Evolutionary conservation across 2,329 filamentous ascomycete genomes (phyloP).

Genomic region (Anisogramma anomala): DNA sequence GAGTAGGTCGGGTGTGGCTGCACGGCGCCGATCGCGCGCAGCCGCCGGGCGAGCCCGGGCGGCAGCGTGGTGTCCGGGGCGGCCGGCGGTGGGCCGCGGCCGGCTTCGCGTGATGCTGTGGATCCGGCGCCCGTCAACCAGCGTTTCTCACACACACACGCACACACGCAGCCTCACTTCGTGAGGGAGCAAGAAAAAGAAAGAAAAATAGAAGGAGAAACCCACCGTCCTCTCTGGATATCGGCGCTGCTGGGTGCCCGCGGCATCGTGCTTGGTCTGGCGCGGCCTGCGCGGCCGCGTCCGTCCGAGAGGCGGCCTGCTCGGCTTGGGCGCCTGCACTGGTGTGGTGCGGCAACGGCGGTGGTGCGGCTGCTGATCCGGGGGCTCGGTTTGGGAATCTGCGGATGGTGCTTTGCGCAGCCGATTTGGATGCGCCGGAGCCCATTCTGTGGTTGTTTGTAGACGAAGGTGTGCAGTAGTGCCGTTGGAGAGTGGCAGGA

Average conservation of each 20-base stretch:
- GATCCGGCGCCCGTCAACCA: not conserved
- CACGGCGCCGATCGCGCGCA: conserved; percentile 43
- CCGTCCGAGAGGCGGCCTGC: conserved; percentile 1
- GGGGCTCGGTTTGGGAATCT: conserved; percentile 21
- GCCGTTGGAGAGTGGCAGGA: too few relatives aligned
- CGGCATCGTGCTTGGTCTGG: not conserved
- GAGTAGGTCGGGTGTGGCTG: conserved; percentile 44
- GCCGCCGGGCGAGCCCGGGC: conserved; percentile 37
- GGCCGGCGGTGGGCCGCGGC: conserved; percentile 29
- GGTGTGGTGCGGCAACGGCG: not conserved
- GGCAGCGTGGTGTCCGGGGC: conserved; percentile 20
- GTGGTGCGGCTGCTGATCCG: conserved; percentile 11
- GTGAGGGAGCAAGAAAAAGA: too few relatives aligned
- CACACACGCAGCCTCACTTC: too few relatives aligned
- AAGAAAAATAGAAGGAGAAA: too few relatives aligned
- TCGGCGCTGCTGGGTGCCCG: conserved; percentile 13
- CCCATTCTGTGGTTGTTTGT: conserved; percentile 8
- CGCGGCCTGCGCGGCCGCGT: too few relatives aligned
- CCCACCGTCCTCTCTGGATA: conserved; percentile 19
- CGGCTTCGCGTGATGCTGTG: conserved; percentile 30
- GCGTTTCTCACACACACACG: too few relatives aligned
- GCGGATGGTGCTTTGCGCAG: conserved; percentile 12
- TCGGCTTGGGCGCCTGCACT: not conserved
- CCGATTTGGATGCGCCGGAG: conserved; percentile 13
- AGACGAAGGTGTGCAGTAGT: too few relatives aligned